Evolutionary conservation across 2,329 filamentous ascomycete genomes (phyloP).

Genomic region (Coniochaeta sp.): DNA sequence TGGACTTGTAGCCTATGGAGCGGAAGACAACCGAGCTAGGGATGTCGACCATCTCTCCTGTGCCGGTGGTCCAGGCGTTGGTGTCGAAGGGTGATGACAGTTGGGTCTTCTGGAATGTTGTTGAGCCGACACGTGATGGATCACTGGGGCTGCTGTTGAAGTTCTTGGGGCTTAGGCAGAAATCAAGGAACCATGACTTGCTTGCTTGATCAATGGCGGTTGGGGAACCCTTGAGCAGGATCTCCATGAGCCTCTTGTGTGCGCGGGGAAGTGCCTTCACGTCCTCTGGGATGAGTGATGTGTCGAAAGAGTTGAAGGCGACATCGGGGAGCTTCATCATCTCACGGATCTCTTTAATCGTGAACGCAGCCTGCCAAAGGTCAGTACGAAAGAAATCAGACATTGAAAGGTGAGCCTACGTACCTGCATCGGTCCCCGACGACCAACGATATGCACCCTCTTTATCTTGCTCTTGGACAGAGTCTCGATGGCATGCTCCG

Average conservation of each 20-base stretch:
- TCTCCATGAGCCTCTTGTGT: conserved; percentile 69
- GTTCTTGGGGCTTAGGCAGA: conserved; percentile 68
- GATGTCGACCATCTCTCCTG: conserved; percentile 44
- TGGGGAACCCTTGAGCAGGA: conserved; percentile 68
- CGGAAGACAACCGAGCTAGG: conserved; percentile 72
- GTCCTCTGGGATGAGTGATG: conserved; percentile 59
- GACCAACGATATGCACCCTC: conserved; percentile 78
- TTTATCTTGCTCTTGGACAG: conserved; percentile 68
- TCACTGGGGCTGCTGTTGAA: conserved; percentile 49
- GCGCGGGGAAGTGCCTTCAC: conserved; percentile 66
- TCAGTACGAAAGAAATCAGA: conserved; percentile 4
- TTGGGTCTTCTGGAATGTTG: conserved; percentile 59
- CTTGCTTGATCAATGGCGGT: conserved; percentile 36
- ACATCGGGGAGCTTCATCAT: conserved; percentile 70
- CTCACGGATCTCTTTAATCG: conserved; percentile 90
- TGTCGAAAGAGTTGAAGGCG: conserved; percentile 62
- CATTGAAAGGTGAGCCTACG: background rate
- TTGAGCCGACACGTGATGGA: conserved; percentile 48
- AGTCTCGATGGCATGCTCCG: conserved; percentile 70
- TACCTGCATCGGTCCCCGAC: conserved; percentile 83
- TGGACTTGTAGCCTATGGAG: conserved; percentile 90
- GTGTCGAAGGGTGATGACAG: conserved; percentile 51
- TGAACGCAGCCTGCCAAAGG: conserved; percentile 70
- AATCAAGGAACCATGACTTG: conserved; percentile 80
- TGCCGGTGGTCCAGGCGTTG: conserved; percentile 38